Base-by-base conservation (phyloP, 768 basidiomycete species). In the Agaricus subrufescens region DNA sequence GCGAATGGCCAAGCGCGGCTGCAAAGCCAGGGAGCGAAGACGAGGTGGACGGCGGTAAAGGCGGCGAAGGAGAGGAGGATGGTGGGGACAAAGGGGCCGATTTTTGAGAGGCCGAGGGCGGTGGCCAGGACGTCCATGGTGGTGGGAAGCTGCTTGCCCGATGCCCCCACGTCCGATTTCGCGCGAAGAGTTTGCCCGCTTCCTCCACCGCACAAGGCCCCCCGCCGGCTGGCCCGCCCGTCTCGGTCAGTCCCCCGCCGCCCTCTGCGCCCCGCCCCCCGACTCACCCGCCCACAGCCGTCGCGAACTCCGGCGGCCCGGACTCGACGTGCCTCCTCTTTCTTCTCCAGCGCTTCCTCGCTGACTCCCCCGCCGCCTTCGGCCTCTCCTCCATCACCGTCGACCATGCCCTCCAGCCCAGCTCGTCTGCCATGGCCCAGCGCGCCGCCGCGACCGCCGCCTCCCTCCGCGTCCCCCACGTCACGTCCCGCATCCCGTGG, bases 311-410 rank as follows among this genome's bases (percentile, higher is more conserved):
- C 10, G 91, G 87, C 6, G 91, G 91, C 1, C 82, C 90, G 9
- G 91, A 94, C 67, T 94, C 91, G 3, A 83, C 86, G 0, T 89
- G 87, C 66, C 74, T 94, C 4, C 73, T 92, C 14, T 90, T 83
- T 62, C 79, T 93, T 12, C 70, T 92, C 38, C 64, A 81, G 39
- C 72, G 73, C 26, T 67, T 79, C 27, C 60, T 85, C 39, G 62
- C 67, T 29, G 66, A 67, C 60, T 51, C 25, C 14, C 4, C 26
- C 38, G 14, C 44, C 26, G 4, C 31, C 48, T 37, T 56, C 2
- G 63, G 63, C 12, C 58, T 84, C 4, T 56, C 84, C 4, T 89
- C 90, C 1, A 38, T 92, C 6, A 81, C 85, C 57, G 75, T 93
- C 50, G 76, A 87, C 61, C 91, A 94, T 71, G 66, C 70, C n/a